These are phyloP conservation scores for Domatiomyces catenatus DNA, from an alignment of 2,329 filamentous ascomycete species.

Conservation along the genomic window DNA sequence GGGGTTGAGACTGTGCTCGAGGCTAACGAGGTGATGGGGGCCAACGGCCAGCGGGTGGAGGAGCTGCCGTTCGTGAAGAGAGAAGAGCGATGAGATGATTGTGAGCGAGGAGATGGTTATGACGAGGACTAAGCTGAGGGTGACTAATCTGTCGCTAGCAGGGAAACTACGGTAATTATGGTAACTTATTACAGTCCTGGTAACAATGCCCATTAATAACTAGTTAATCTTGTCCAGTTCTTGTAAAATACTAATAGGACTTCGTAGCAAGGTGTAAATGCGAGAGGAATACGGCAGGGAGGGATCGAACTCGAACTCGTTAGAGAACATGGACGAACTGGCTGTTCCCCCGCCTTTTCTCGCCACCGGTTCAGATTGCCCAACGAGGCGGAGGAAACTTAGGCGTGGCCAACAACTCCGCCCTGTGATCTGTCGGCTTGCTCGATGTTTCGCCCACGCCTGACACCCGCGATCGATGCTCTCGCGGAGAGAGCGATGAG, in stretches of 20 bases:
- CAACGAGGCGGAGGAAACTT: neutral
- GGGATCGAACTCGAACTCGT: too few species aligned
- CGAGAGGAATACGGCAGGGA: too few species aligned
- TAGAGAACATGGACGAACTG: neutral
- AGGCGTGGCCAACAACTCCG: neutral
- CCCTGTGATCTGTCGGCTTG: neutral
- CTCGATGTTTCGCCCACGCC: neutral
- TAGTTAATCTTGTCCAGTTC: too few species aligned
- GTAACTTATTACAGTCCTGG: too few species aligned
- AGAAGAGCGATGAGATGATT: conserved; percentile 15
- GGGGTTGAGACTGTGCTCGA: conserved; percentile 71
- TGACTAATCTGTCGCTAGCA: too few species aligned
- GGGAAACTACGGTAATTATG: too few species aligned
- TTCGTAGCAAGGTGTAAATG: neutral
- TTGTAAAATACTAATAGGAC: too few species aligned
- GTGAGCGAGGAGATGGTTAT: conserved; percentile 15
- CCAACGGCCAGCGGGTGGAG: conserved; percentile 18
- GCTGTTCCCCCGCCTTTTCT: neutral
- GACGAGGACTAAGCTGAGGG: too few species aligned
- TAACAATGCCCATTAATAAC: too few species aligned
- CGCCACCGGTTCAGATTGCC: neutral
- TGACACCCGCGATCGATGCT: neutral
- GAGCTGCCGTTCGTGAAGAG: conserved; percentile 17
- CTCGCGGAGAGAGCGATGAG: neutral
- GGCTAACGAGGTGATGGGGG: conserved; percentile 47